Evolutionary conservation across 805 yeast genomes (phyloP), one percentile per base, ranked within the genome.

Genomic region (Myxozyma monticola): DNA sequence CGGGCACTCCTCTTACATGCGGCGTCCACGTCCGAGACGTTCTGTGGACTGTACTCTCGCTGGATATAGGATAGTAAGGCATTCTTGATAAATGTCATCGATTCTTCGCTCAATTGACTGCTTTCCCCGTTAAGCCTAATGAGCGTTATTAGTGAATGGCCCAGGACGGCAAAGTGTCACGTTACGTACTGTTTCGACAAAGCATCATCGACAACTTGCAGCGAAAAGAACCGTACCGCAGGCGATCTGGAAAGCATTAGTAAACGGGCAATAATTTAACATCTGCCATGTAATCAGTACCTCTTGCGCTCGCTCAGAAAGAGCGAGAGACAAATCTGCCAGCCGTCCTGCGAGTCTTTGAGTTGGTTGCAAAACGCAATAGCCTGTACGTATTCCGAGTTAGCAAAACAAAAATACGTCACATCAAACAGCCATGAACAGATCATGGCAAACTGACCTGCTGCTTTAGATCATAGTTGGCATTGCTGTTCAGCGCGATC

Each of bases 401-500:
- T 10, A 41, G 37, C 20, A 28, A 40, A 30, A 12, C 4, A 18
- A 20, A n/a, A 2, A 50, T 18, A 39, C n/a, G n/a, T 26, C 20
- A 8, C n/a, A 17, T 28, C 7, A n/a, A 8, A 10, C 42, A 14
- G 4, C 26, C 29, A 24, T 1, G n/a, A 31, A 9, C 17, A 12
- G 17, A 35, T 36, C 21, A 31, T 22, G 4, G 9, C 14, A 22
- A 21, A 43, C 65, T 33, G 48, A 66, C 84, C 67, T 81, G 84
- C 55, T 76, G 79, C 63, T 82, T 83, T 42, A 88, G 71, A 35
- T 64, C 72, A 14, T 75, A 70, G 65, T 85, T 88, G 8, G 83
- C 77, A 22, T 82, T 73, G 26, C 86, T 84, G 66, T 81, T 80
- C 46, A 85, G 77, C 6, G 96, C 96, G 56, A 88, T 80, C 56